A percentile compares a stretch with the other conserved stretches of the same genome.
Evolutionary conservation across 306 rosid species (phyloP).

Genomic region (Calophaca sinica): DNA sequence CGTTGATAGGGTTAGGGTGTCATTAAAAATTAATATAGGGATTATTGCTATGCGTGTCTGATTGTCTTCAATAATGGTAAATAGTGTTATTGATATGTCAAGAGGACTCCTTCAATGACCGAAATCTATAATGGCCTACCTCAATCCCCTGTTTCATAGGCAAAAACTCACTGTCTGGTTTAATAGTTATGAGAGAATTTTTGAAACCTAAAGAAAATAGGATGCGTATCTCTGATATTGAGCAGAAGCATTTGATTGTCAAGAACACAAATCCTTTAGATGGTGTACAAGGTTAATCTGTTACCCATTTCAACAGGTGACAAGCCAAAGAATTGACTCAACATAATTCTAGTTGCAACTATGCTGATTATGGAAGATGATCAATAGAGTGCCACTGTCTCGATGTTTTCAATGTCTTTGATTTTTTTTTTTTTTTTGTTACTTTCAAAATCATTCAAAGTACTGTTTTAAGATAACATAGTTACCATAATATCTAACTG

Average conservation of each 20-base stretch:
- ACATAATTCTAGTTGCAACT: constrained; percentile 45
- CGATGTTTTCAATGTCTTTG: constrained; percentile 50
- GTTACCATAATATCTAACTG: constrained; percentile 79
- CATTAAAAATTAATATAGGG: background rate
- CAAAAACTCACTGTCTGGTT: background rate
- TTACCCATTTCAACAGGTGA: constrained; percentile 27
- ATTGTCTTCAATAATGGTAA: constrained; percentile 14
- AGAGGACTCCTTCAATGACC: constrained; percentile 25
- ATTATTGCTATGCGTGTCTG: background rate
- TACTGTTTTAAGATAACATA: constrained; percentile 61
- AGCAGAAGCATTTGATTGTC: constrained; percentile 38
- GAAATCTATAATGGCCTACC: constrained; percentile 21
- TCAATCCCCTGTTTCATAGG: constrained; percentile 19
- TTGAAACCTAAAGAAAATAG: constrained; percentile 18
- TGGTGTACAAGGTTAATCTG: constrained; percentile 36
- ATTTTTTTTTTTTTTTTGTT: constrained; percentile 42
- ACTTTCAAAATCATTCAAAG: constrained; percentile 50
- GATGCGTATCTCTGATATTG: constrained; percentile 17
- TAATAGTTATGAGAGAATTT: constrained; percentile 20
- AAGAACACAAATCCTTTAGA: constrained; percentile 42
- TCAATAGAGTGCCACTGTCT: constrained; percentile 47
- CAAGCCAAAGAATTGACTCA: constrained; percentile 40
- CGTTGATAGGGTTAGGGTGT: background rate
- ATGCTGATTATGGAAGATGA: constrained; percentile 43
- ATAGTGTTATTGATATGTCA: constrained; percentile 10